Evolutionary conservation across 108 stramenopile species (phyloP).

Genomic region (Nitzschia inconspicua): DNA sequence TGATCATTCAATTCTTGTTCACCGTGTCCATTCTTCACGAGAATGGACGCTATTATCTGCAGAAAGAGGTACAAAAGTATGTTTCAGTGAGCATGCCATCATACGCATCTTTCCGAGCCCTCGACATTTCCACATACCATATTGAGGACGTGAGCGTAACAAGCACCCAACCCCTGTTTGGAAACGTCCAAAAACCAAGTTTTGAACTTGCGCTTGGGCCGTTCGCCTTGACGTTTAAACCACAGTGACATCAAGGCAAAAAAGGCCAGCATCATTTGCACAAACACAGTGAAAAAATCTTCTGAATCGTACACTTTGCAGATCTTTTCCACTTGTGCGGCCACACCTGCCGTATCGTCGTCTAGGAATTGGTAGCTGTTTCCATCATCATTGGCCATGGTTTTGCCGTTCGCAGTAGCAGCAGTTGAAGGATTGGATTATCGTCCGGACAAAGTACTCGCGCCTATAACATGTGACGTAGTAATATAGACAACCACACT

Average conservation of each 20-base stretch:
- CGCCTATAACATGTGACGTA: no score
- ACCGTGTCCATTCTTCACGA: constrained; percentile 56
- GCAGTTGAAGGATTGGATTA: neutral
- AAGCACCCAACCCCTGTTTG: constrained; percentile 86
- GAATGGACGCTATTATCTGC: constrained; percentile 71
- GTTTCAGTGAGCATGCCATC: no score
- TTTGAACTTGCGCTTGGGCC: constrained; percentile 63
- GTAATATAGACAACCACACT: no score
- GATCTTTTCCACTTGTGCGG: constrained; percentile 8
- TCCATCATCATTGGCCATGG: constrained; percentile 2
- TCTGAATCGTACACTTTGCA: constrained; percentile 83
- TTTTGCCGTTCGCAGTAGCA: neutral
- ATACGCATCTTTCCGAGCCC: no score
- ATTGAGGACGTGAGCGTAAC: constrained; percentile 87
- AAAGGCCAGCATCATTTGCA: constrained; percentile 72
- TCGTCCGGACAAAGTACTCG: no score
- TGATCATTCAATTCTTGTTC: constrained; percentile 67
- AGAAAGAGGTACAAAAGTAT: neutral
- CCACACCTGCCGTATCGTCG: neutral
- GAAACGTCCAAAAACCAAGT: constrained; percentile 88
- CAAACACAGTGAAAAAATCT: constrained; percentile 78
- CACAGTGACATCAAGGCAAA: constrained; percentile 74
- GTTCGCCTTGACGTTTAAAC: constrained; percentile 76
- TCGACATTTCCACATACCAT: constrained; percentile 52
- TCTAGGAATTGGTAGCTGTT: neutral